Base-by-base conservation (phyloP, 371 early-diverging fungal genomes). In the Actinomucor elegans region DNA sequence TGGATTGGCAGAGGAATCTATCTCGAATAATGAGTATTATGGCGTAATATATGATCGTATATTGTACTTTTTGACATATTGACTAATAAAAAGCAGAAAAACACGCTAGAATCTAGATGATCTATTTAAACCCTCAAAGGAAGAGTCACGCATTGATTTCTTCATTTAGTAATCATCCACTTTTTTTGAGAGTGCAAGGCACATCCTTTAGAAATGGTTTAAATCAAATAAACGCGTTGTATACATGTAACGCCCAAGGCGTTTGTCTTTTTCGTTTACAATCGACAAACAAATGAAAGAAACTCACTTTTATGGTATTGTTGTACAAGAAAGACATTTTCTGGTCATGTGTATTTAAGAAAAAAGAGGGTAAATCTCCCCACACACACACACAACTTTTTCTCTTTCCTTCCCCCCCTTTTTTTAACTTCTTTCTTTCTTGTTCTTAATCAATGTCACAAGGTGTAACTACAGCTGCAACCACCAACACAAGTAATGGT, bases 1-100 rank as follows among this genome's bases (percentile, higher is more conserved):
- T 5, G 75, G 61, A 42, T 69, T 71, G n/a, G 67, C 67, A 1
- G 29, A 12, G 7, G 26, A 15, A 34, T 45, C 45, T 45, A 20
- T 12, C 15, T 20, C n/a, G 17, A 29, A 42, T 17, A 21, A 26
- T 27, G 24, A 44, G 26, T 44, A 28, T 34, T 34, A 15, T 5
- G 1, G 9, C 10, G 34, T n/a, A 15, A 12, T 34, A 5, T 14
- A n/a, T 34, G n/a, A 34, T n/a, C 15, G 34, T 15, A n/a, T n/a
- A 14, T 34, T 4, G 4, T 34, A 34, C 34, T 34, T 34, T 34
- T 34, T n/a, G 34, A 34, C 34, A 34, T 34, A n/a, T 34, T 34
- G 12, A 5, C 5, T 15, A 34, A 34, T n/a, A 10, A 34, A 34
- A 34, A 34, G 10, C n/a, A 10, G 34, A 10, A n/a, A 12, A 12